phyloP scores from a whole-genome alignment of 2,329 filamentous ascomycete species.

The Pseudogymnoascus sp. region DNA sequence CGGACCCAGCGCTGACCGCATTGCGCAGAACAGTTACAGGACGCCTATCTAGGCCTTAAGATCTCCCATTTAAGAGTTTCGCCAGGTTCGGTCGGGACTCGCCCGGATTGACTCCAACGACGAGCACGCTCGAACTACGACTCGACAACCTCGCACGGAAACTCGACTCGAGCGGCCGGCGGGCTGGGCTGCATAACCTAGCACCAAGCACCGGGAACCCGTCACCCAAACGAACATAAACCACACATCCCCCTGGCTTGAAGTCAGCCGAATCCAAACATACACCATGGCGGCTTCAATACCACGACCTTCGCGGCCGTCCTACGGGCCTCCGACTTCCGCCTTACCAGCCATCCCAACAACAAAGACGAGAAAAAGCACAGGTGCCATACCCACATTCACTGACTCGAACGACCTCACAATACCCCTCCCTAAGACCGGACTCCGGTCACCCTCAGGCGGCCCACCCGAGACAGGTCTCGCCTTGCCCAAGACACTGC shows the following conservation, averaged over 20 bases:
- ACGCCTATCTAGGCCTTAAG: constrained; percentile 6
- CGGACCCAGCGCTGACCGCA: constrained; percentile 2
- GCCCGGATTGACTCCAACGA: neutral
- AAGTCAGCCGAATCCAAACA: constrained; percentile 5
- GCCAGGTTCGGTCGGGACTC: neutral
- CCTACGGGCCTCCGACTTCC: constrained; percentile 62
- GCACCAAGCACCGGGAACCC: neutral
- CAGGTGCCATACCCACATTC: constrained; percentile 38
- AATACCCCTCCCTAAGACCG: constrained; percentile 42
- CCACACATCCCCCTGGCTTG: neutral
- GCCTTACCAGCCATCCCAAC: constrained; percentile 68
- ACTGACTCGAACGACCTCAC: constrained; percentile 13
- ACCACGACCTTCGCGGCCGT: constrained; percentile 52
- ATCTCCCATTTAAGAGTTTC: neutral
- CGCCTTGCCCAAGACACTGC: constrained; percentile 45
- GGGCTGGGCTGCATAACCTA: constrained; percentile 8
- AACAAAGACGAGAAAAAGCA: constrained; percentile 64
- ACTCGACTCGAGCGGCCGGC: neutral
- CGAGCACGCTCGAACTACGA: neutral
- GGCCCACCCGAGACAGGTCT: constrained; percentile 40
- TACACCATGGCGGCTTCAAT: constrained; percentile 47
- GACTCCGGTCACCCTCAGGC: constrained; percentile 52
- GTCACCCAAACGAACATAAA: constrained; percentile 5
- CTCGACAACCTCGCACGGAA: neutral
- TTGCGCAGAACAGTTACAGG: constrained; percentile 5